Evolutionary conservation across 179 eudicot genomes (phyloP), one percentile per base, ranked within the genome.

Genomic region (Amaranthus tricolor): DNA sequence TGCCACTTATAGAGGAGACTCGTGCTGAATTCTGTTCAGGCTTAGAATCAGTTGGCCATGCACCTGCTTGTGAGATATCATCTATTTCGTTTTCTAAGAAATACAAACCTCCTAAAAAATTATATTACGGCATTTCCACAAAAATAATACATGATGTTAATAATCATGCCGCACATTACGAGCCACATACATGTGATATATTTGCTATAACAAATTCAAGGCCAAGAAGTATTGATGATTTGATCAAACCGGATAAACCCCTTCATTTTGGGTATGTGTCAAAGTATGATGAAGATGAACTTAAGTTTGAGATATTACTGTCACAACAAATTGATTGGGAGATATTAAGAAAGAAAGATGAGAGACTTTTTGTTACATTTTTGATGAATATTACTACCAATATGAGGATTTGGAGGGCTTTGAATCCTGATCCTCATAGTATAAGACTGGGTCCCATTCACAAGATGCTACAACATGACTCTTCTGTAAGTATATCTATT

Each of bases 1-100:
- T 45, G 16, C 96, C 94, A 3, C 90, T 93, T 12, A 58, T 89
- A 0, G 95, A 88, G 61, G 98, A 93, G 76, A 87, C 95, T 1
- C 89, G 78, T 7, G 89, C 91, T 7, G 86, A 87, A 59, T 73
- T 87, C 58, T 78, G 45, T 15, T 85, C 91, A 0, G 87, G 77
- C 31, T 12, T 89, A 52, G 74, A 75, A 20, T 69, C 62, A 1
- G 66, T 84, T 9, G 48, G 69, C 49, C 76, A 77, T 16, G 84
- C 90, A n/a, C 91, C 98, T n/a, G 54, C 74, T 5, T 72, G 80
- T 24, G 77, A 83, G 73, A 71, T 87, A 20, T 40, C 71, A 1
- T 5, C 40, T 1, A 49, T 45, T 78, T 6, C 43, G 24, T 31
- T 6, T 6, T 55, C 49, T 76, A 68, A 59, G 58, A 44, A 40